Evolutionary conservation across 164 flowering plant species (phyloP), one percentile per base, ranked within the genome.

Genomic region (Malania oleifera): DNA sequence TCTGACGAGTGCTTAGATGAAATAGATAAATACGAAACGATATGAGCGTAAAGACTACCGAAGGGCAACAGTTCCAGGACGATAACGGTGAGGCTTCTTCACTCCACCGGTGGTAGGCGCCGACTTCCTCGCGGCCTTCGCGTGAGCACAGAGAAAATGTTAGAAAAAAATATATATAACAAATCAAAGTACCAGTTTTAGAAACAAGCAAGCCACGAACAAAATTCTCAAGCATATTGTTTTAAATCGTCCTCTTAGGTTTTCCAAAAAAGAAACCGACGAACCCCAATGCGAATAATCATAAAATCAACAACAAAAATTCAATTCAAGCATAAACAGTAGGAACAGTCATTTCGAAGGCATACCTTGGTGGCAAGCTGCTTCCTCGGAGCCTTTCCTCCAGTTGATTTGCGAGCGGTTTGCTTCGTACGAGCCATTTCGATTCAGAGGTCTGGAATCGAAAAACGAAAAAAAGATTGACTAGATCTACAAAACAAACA

Each of bases 11-110:
- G n/a, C n/a, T n/a, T n/a, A n/a, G n/a, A n/a, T n/a, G n/a, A n/a
- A n/a, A 39, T 24, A 23, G 0, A 45, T 52, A 7, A 37, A 51
- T 6, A 28, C 25, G 9, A 27, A 27, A n/a, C 1, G 17, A 17
- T 20, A 41, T 2, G n/a, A 7, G 24, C 7, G 39, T 45, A 17
- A 4, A 34, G 18, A 18, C 65, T 68, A 77, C 82, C 86, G 80
- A 27, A 82, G 86, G 48, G 90, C 86, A 25, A 84, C 85, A 7
- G 86, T 84, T 67, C 86, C 82, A 24, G 87, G 84, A 11, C 83
- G 79, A 46, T 80, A 80, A 35, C 85, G 77, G 44, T 81, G 83
- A 35, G 87, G 87, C 73, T 82, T 82, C 81, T 82, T 82, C 25
- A 82, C 87, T 44, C 85, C 87, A 10, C 87, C 83, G 52, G 85